Conservation (phyloP, 257 asterid genomes). For the Ocimum tenuiflorum region DNA sequence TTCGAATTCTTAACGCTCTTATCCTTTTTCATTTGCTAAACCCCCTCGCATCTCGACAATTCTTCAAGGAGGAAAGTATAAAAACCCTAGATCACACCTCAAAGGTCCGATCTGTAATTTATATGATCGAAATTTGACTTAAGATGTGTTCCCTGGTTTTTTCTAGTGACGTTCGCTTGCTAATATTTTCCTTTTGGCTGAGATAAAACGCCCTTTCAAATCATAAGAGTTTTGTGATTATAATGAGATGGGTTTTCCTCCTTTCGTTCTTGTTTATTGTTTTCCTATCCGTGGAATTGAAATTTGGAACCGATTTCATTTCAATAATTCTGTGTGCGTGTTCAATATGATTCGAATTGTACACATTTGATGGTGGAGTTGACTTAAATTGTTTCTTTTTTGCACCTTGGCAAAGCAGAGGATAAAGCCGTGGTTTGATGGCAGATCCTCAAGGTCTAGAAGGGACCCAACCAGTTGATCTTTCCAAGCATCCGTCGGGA, state of each 20-base stretch:
- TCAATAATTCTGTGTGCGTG: background rate
- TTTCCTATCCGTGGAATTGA: background rate
- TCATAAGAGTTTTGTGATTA: background rate
- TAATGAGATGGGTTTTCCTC: background rate
- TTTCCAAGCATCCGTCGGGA: conserved; percentile 73
- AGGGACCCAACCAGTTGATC: conserved; percentile 75
- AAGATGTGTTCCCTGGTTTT: background rate
- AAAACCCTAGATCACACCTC: conserved; percentile 35
- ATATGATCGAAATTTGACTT: background rate
- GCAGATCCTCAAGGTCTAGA: conserved; percentile 72
- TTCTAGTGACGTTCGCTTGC: background rate
- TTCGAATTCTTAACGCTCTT: conserved; percentile 46
- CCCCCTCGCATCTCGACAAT: conserved; percentile 10
- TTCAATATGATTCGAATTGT: background rate
- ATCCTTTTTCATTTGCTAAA: background rate
- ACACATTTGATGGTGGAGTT: background rate
- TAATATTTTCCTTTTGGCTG: background rate
- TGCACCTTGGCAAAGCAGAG: background rate
- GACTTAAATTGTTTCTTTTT: background rate
- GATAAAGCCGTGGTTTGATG: conserved; percentile 29
- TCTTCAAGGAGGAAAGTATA: background rate
- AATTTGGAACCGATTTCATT: background rate
- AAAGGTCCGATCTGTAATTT: conserved; percentile 27
- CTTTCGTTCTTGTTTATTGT: background rate
- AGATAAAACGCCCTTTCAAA: background rate